Conservation (phyloP, 257 asterid genomes). For the Rubia yunnanensis region DNA sequence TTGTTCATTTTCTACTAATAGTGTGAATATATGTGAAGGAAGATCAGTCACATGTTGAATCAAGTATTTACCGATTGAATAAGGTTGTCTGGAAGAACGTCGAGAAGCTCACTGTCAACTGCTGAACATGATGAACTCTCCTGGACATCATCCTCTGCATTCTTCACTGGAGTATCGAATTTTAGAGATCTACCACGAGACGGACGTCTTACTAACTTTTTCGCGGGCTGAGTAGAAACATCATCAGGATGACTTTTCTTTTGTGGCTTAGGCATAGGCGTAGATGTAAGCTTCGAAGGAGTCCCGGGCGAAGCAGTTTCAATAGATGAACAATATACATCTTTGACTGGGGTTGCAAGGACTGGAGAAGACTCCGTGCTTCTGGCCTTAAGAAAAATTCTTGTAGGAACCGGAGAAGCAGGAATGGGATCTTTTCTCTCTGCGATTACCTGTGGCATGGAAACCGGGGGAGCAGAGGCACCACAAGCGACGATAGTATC, state of each 20-base stretch:
- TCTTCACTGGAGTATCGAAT: slow-evolving; percentile 71
- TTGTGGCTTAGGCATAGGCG: slow-evolving; percentile 52
- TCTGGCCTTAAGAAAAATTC: background rate
- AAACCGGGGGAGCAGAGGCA: slow-evolving; percentile 11
- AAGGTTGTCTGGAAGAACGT: slow-evolving; percentile 52
- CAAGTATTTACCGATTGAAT: slow-evolving; percentile 49
- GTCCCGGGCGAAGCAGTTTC: slow-evolving; percentile 30
- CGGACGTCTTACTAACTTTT: slow-evolving; percentile 54
- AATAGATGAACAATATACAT: slow-evolving; percentile 13
- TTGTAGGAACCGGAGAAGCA: background rate
- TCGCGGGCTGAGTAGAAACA: slow-evolving; percentile 30
- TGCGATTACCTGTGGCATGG: slow-evolving; percentile 3
- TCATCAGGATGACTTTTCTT: slow-evolving; percentile 60
- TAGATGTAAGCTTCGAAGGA: slow-evolving; percentile 35
- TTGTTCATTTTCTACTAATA: background rate
- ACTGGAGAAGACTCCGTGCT: slow-evolving; percentile 6
- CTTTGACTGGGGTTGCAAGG: slow-evolving; percentile 53
- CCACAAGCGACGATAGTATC: slow-evolving; percentile 11
- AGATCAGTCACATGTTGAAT: background rate
- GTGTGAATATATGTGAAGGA: background rate
- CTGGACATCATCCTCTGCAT: slow-evolving; percentile 19
- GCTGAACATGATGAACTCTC: slow-evolving; percentile 18
- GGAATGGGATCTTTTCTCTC: slow-evolving; percentile 6
- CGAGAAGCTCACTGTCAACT: slow-evolving; percentile 28
- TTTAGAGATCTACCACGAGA: slow-evolving; percentile 57